phyloP scores from a whole-genome alignment of 2,329 filamentous ascomycete genomes.

The Neofusicoccum parvum region DNA sequence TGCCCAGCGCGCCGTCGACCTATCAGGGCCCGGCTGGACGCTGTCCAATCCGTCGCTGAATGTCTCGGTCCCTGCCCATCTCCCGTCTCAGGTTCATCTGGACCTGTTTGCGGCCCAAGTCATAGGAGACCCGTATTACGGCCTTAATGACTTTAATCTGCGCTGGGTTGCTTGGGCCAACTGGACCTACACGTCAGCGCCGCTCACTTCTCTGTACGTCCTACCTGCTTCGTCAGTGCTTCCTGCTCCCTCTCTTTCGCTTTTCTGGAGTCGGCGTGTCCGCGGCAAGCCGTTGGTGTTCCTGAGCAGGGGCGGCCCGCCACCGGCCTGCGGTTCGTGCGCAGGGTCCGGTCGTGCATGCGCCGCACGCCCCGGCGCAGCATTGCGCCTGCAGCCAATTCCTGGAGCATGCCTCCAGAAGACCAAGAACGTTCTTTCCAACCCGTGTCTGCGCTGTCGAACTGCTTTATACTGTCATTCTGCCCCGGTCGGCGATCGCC shows the following conservation, averaged over 20 bases:
- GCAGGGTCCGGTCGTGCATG: not conserved
- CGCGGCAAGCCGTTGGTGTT: not conserved
- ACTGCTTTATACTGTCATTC: not conserved
- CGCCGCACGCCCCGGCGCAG: not conserved
- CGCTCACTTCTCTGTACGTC: constrained; percentile 33
- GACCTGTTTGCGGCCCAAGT: constrained; percentile 57
- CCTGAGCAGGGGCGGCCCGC: not conserved
- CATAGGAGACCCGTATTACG: constrained; percentile 58
- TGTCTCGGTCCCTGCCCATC: constrained; percentile 55
- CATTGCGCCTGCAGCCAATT: constrained; percentile 24
- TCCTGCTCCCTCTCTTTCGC: not conserved
- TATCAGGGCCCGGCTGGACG: constrained; percentile 43
- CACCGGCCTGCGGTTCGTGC: not conserved
- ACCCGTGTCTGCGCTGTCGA: not conserved
- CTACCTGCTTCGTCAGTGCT: not conserved
- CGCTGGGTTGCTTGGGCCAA: constrained; percentile 61
- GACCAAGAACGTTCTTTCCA: no score
- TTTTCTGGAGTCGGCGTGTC: not conserved
- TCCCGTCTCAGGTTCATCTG: constrained; percentile 62
- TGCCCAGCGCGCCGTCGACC: constrained; percentile 26
- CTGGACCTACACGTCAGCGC: constrained; percentile 62
- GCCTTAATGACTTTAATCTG: constrained; percentile 61
- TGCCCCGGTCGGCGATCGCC: not conserved
- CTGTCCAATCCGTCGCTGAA: constrained; percentile 50
- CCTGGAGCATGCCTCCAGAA: constrained; percentile 37